Evolutionary conservation across 202 grass and related monocot species (phyloP), one percentile per base, ranked within the genome.

Genomic region (Zoysia matrella): DNA sequence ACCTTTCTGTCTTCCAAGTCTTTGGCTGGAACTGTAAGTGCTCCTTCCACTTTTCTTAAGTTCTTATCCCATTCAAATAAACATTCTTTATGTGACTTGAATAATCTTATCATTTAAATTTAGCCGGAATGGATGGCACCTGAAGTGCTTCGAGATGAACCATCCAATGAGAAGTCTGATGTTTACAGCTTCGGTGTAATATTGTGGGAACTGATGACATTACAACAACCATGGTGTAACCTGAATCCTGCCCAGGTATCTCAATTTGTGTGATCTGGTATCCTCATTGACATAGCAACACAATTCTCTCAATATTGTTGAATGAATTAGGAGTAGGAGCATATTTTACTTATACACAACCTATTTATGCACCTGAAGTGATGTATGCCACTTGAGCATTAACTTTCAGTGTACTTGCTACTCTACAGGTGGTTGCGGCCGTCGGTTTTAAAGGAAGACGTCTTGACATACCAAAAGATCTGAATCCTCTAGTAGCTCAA

Each of bases 51-150:
- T 73, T 86, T 5, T 76, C 51, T 3, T 78, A 8, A 52, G 56
- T 57, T 80, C 62, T 55, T 45, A 53, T 65, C 55, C 13, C 11
- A 79, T 77, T 69, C 55, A 69, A 8, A 74, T 40, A 42, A 62
- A 61, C 15, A 9, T 52, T 51, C 8, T 81, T 79, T 60, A 0
- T 75, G 47, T 45, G 47, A 4, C 36, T 85, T 80, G 42, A 15
- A 62, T 88, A 66, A 85, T 53, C 47, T 47, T 83, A 16, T 43
- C 61, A 52, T 86, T 73, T 83, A 8, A 52, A 91, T 52, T 48
- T 82, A 98, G 95, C 95, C 95, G 76, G 92, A 98, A 80, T 94
- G 95, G 95, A 98, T 98, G 95, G 95, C 95, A 50, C 92, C 95
- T n/a, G 92, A 98, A 91, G 95, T 94, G 46, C 86, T 98, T 49